Base-by-base conservation (phyloP, 2,329 filamentous ascomycete genomes). In the Cercospora zeae-maydis region DNA sequence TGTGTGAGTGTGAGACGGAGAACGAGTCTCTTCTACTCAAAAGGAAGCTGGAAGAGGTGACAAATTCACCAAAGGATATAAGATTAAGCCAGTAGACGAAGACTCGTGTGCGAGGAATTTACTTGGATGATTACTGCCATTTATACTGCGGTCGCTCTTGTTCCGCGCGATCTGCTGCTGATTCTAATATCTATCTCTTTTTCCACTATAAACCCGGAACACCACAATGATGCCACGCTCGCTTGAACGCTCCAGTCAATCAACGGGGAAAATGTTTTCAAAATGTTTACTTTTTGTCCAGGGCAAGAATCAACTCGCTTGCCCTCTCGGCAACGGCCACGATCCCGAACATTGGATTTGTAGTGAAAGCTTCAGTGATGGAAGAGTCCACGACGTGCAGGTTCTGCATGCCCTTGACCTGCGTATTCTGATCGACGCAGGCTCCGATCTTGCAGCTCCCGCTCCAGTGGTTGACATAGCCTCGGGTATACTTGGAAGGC, bases 261-360 rank as follows among this genome's bases (percentile, higher is more conserved):
- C 4, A 9, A 31, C 24, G 9, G 37, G 8, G 14, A 24, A 54
- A 13, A 19, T 31, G 2, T 24, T 52, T 36, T 3, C 42, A 27
- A 34, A 27, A 5, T 6, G 11, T 16, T 5, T 33, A 58, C 33
- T 68, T 59, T 58, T 58, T 49, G 42, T 59, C 57, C 45, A 76
- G 57, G 24, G 66, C 72, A 63, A 79, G 70, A 66, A 84, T 82
- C 66, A 79, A 74, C 72, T 84, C 82, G 2, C 78, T 76, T 1
- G 79, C 83, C 66, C 77, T 78, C 74, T 84, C 83, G 0, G 77
- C 83, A 4, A 80, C 82, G 19, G 82, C 78, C 81, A 84, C 84
- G 27, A 83, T 77, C 0, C 81, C 82, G 70, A 84, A 81, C 66
- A 82, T 81, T 1, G 83, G 83, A 67, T 84, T 84, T 1, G 82